A percentile compares a stretch with the other conserved stretches of the same genome.
Evolutionary conservation across 495 filamentous ascomycete species (phyloP).

Genomic region (Penicillium manginii): DNA sequence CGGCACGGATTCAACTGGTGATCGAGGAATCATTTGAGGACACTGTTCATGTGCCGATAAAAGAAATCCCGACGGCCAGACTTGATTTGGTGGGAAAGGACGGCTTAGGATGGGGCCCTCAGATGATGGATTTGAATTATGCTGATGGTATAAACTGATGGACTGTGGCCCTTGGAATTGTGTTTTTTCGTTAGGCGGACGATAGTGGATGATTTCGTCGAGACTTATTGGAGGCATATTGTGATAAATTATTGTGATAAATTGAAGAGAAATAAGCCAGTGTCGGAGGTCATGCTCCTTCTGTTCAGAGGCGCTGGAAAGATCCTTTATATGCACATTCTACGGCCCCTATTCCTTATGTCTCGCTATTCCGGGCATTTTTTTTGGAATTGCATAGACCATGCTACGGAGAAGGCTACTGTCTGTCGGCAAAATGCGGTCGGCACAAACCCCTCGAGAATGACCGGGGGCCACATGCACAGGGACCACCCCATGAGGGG

Average conservation of each 20-base stretch:
- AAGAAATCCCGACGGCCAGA: neutral
- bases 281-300: neutral
- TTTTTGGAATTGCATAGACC: slow-evolving; percentile 1
- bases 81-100: neutral
- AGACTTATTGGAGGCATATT: slow-evolving; percentile 5
- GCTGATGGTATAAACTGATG: neutral
- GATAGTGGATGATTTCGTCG: slow-evolving; percentile 8
- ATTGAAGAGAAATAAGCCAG: slow-evolving; percentile 6
- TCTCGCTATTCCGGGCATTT: neutral
- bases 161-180: neutral
- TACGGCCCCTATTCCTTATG: neutral
- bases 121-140: neutral
- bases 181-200: neutral
- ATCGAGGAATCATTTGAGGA: neutral
- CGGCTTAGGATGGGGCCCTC: neutral
- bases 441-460: slow-evolving; percentile 1
- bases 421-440: neutral
- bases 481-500: neutral
- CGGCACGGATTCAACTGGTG: neutral
- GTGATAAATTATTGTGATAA: slow-evolving; percentile 9
- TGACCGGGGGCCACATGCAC: slow-evolving; percentile 1
- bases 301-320: neutral
- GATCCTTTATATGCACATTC: slow-evolving; percentile 4
- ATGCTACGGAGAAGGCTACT: neutral
- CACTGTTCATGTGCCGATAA: neutral